These are phyloP conservation scores for Blastobotrys chiropterorum DNA, from an alignment of 805 yeast species.

Conservation along the genomic window DNA sequence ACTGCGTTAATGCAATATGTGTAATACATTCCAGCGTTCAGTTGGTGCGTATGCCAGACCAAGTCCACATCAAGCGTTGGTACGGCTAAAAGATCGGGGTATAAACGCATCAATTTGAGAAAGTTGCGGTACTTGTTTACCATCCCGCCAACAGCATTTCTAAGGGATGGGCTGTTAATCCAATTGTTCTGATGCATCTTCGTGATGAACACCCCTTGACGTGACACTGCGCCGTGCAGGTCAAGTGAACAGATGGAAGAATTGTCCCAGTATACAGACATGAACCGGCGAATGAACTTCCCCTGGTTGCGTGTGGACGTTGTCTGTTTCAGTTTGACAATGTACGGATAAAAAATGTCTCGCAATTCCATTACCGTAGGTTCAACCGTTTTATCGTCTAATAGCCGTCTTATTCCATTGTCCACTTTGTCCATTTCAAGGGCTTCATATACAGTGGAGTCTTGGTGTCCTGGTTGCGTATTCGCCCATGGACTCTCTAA, in stretches of 20 bases:
- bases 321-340: not conserved
- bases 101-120: slow-evolving; percentile 6
- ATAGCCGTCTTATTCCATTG: not conserved
- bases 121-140: slow-evolving; percentile 12
- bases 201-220: slow-evolving; percentile 17
- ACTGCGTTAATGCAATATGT: not conserved
- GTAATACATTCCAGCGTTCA: slow-evolving; percentile 8
- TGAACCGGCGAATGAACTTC: not conserved
- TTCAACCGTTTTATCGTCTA: not conserved
- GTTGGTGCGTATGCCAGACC: slow-evolving; percentile 23
- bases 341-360: not conserved
- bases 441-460: not conserved
- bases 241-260: slow-evolving; percentile 12
- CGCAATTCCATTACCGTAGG: not conserved
- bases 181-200: slow-evolving; percentile 19
- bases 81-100: slow-evolving; percentile 8
- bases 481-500: slow-evolving; percentile 8
- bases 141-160: slow-evolving; percentile 7
- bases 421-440: not conserved
- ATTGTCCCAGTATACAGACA: slow-evolving; percentile 14
- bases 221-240: slow-evolving; percentile 16
- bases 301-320: not conserved
- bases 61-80: slow-evolving; percentile 23
- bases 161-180: slow-evolving; percentile 15
- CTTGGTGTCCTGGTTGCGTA: not conserved